Evolutionary conservation across 2,329 filamentous ascomycete species (phyloP).

Genomic region (Ophiostoma populinum): DNA sequence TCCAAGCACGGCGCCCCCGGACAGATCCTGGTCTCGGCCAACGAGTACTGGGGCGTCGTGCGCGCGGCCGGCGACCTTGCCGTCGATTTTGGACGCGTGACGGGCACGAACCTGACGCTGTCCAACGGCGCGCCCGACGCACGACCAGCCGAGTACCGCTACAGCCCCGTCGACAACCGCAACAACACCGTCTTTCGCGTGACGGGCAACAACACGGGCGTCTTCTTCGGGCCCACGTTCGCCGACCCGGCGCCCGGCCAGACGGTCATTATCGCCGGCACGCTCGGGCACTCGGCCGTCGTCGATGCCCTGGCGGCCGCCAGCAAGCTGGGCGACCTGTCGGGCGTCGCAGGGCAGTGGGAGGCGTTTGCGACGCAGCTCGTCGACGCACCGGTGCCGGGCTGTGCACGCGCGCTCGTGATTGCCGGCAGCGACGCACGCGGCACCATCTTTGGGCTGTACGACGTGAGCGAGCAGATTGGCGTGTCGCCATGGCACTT

Average conservation of each 20-base stretch:
- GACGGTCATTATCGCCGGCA: slow-evolving; percentile 49
- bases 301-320: slow-evolving; percentile 39
- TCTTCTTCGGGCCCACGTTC: slow-evolving; percentile 28
- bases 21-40: slow-evolving; percentile 35
- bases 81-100: slow-evolving; percentile 53
- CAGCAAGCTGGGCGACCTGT: slow-evolving; percentile 36
- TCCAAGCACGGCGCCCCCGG: slow-evolving; percentile 18
- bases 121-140: slow-evolving; percentile 27
- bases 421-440: slow-evolving; percentile 49
- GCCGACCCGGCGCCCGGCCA: slow-evolving; percentile 23
- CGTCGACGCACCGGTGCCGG: slow-evolving; percentile 37
- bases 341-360: slow-evolving; percentile 44
- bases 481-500: slow-evolving; percentile 56
- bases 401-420: slow-evolving; percentile 40
- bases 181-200: slow-evolving; percentile 32
- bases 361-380: slow-evolving; percentile 48
- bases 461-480: slow-evolving; percentile 56
- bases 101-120: slow-evolving; percentile 44
- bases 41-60: slow-evolving; percentile 52
- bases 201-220: slow-evolving; percentile 18
- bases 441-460: slow-evolving; percentile 52
- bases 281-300: slow-evolving; percentile 44
- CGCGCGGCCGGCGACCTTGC: slow-evolving; percentile 51
- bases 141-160: slow-evolving; percentile 23
- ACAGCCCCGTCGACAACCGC: slow-evolving; percentile 24